These are phyloP conservation scores for Verticillium nonalfalfae DNA, from an alignment of 2,329 filamentous ascomycete species.

Conservation along the genomic window DNA sequence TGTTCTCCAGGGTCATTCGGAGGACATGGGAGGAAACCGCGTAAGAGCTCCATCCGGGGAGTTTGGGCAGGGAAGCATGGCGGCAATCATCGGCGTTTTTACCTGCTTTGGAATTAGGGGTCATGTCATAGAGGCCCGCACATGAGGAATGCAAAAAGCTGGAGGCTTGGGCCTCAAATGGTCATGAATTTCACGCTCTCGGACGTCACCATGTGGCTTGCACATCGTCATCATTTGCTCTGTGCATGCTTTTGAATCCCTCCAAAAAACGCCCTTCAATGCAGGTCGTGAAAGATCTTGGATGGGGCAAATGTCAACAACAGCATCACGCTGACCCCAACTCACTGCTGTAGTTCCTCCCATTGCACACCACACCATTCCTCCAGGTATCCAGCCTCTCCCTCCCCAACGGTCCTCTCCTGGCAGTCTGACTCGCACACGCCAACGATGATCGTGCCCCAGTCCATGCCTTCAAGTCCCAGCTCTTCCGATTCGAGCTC, in stretches of 20 bases:
- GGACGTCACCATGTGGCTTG: neutral
- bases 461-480: conserved; percentile 86
- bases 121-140: conserved; percentile 6
- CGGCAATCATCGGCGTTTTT: conserved; percentile 14
- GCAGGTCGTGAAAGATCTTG: neutral
- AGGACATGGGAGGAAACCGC: conserved; percentile 81
- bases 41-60: conserved; percentile 25
- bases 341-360: conserved; percentile 62
- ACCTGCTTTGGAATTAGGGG: conserved; percentile 12
- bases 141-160: conserved; percentile 3
- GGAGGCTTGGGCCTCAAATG: neutral
- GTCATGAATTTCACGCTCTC: neutral
- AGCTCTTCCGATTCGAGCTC: conserved; percentile 69
- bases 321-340: too few relatives aligned
- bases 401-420: conserved; percentile 48
- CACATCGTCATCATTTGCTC: neutral
- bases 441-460: conserved; percentile 85
- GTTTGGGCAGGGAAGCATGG: conserved; percentile 11
- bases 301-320: neutral
- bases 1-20: conserved; percentile 73
- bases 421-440: conserved; percentile 79
- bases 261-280: neutral
- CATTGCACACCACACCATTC: conserved; percentile 99
- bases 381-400: conserved; percentile 73
- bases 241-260: neutral